These are phyloP conservation scores for Orbilia oligospora DNA, from an alignment of 2,329 filamentous ascomycete species.

Conservation along the genomic window DNA sequence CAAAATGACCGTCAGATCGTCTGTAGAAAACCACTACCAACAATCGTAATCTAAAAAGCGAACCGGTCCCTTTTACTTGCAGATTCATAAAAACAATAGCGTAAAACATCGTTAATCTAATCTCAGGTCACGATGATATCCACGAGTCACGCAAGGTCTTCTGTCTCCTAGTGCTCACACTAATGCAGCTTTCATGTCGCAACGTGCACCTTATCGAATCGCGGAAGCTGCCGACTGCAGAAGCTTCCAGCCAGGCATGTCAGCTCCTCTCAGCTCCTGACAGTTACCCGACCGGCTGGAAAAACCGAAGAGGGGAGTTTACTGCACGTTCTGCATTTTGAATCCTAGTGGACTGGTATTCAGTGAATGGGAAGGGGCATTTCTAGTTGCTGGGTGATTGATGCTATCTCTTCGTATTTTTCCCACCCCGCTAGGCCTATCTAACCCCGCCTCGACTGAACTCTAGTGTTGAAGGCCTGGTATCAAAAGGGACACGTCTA, in stretches of 20 bases:
- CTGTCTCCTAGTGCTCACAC: conserved; percentile 40
- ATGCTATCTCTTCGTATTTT: conserved; percentile 39
- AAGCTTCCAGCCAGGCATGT: conserved; percentile 59
- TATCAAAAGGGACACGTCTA: conserved; percentile 59
- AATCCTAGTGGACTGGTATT: conserved; percentile 46
- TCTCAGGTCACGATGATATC: conserved; percentile 59
- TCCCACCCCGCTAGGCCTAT: conserved; percentile 41
- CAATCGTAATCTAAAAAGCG: conserved; percentile 4
- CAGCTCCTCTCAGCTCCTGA: conserved; percentile 61
- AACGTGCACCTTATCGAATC: conserved; percentile 61
- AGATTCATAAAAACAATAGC: not conserved
- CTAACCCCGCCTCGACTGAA: conserved; percentile 46
- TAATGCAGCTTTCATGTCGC: conserved; percentile 60
- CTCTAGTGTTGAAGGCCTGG: conserved; percentile 47
- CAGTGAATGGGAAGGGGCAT: not conserved
- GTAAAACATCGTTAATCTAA: conserved; percentile 43
- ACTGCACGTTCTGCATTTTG: conserved; percentile 37
- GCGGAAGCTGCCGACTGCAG: conserved; percentile 61
- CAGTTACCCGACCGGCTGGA: conserved; percentile 59
- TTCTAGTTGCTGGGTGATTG: conserved; percentile 11
- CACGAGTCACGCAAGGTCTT: conserved; percentile 57
- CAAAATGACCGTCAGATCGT: conserved; percentile 7
- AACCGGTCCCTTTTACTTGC: conserved; percentile 16
- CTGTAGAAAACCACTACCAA: conserved; percentile 31
- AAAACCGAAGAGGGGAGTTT: conserved; percentile 58